Conservation (phyloP, 306 rosid genomes). For the Leucaena leucocephala region DNA sequence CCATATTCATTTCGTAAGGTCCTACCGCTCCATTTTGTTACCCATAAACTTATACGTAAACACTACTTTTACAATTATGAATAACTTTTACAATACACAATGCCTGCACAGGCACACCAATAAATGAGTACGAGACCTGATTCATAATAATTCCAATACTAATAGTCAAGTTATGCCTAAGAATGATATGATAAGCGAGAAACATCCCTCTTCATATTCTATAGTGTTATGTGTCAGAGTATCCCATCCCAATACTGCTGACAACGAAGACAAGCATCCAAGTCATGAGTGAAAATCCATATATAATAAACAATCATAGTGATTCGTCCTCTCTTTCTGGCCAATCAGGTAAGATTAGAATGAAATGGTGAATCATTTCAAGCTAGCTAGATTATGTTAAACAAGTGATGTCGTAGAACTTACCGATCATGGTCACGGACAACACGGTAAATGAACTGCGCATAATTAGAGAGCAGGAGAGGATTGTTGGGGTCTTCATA, state of each 20-base stretch:
- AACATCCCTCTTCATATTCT: neutral
- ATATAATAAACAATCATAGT: too few species aligned
- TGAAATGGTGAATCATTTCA: neutral
- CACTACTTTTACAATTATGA: too few species aligned
- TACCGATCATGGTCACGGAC: slow-evolving; percentile 61
- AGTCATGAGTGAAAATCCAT: neutral
- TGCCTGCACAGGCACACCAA: too few species aligned
- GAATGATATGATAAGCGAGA: neutral
- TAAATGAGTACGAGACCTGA: too few species aligned
- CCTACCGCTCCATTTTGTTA: too few species aligned
- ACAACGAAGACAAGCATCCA: too few species aligned
- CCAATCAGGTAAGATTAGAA: neutral
- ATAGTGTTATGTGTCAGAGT: too few species aligned
- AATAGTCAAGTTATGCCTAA: too few species aligned
- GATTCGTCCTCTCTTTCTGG: neutral
- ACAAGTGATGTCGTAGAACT: slow-evolving; percentile 21
- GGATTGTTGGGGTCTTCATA: slow-evolving; percentile 53
- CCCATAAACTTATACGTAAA: too few species aligned
- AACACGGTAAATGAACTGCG: slow-evolving; percentile 72
- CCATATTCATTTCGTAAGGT: neutral
- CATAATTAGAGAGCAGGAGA: slow-evolving; percentile 80
- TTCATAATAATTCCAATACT: too few species aligned
- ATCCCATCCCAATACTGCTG: too few species aligned
- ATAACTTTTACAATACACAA: too few species aligned
- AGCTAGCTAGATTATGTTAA: neutral